Conservation (phyloP, 2,329 filamentous ascomycete species). For the Botrytis hyacinthi region DNA sequence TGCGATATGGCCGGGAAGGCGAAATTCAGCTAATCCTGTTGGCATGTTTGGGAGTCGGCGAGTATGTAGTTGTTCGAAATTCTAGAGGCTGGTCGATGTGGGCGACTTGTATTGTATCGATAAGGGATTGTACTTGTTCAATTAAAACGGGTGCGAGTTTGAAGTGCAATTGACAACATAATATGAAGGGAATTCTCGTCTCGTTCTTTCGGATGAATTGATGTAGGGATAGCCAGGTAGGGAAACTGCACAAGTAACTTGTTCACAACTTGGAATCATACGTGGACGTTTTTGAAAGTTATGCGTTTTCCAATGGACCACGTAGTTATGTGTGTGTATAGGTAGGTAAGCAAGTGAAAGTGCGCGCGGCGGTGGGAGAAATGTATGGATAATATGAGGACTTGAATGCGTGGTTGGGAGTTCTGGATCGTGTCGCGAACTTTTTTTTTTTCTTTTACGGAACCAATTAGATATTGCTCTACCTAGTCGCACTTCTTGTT, state of each 20-base stretch:
- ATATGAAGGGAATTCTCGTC: constrained; percentile 25
- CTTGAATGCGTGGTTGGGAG: constrained; percentile 17
- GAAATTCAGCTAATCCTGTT: constrained; percentile 51
- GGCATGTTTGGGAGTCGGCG: constrained; percentile 30
- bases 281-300: constrained; percentile 33
- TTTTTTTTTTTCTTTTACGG: constrained; percentile 28
- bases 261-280: constrained; percentile 28
- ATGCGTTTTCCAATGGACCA: constrained; percentile 32
- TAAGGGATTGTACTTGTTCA: constrained; percentile 6
- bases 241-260: constrained; percentile 20
- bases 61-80: neutral
- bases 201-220: constrained; percentile 24
- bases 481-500: neutral
- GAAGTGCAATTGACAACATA: constrained; percentile 32
- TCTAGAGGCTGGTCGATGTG: constrained; percentile 12
- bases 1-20: constrained; percentile 54
- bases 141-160: constrained; percentile 19
- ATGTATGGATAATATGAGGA: constrained; percentile 27
- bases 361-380: constrained; percentile 24
- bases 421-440: constrained; percentile 25
- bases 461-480: constrained; percentile 31
- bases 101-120: constrained; percentile 17
- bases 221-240: constrained; percentile 18
- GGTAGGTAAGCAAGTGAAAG: constrained; percentile 24
- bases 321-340: constrained; percentile 25